Conservation (phyloP, 2,329 filamentous ascomycete species). For the Verticillium nubilum region DNA sequence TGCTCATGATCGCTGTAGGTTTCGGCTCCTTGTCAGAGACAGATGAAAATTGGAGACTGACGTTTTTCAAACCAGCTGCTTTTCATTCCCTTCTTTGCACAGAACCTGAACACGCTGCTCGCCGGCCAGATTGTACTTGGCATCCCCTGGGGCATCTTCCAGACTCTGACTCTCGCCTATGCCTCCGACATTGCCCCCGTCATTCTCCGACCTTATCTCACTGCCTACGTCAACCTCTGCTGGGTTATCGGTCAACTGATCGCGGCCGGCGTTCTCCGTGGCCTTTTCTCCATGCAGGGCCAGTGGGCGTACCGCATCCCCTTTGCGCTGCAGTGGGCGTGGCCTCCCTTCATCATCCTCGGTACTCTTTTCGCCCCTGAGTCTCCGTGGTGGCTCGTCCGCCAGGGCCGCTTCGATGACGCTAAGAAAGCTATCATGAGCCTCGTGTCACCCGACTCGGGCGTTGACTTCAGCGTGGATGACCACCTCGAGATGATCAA, state of each 20-base stretch:
- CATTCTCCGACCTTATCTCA: conserved; percentile 45
- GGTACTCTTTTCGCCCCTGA: conserved; percentile 42
- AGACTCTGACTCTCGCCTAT: conserved; percentile 46
- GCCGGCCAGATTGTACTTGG: conserved; percentile 40
- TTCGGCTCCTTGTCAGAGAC: too few relatives aligned
- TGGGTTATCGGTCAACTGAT: conserved; percentile 52
- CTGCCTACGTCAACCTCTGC: conserved; percentile 51
- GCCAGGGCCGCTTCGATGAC: conserved; percentile 32
- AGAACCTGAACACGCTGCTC: conserved; percentile 38
- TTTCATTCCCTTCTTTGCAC: conserved; percentile 48
- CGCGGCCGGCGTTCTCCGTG: conserved; percentile 39
- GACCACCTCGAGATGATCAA: conserved; percentile 48
- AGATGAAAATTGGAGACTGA: too few relatives aligned
- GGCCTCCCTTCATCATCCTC: conserved; percentile 40
- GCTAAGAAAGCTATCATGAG: conserved; percentile 35
- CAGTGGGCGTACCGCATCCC: conserved; percentile 46
- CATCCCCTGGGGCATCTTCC: conserved; percentile 48
- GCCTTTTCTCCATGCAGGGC: conserved; percentile 29
- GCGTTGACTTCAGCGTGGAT: conserved; percentile 34
- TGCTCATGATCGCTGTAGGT: conserved; percentile 30
- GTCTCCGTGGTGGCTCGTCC: conserved; percentile 47
- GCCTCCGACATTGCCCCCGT: conserved; percentile 46
- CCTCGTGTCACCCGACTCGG: conserved; percentile 31
- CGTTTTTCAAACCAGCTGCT: conserved; percentile 28
- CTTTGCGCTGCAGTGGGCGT: conserved; percentile 48